Conservation (phyloP, 73 alveolate genomes). For the Strombidium stylifer region DNA sequence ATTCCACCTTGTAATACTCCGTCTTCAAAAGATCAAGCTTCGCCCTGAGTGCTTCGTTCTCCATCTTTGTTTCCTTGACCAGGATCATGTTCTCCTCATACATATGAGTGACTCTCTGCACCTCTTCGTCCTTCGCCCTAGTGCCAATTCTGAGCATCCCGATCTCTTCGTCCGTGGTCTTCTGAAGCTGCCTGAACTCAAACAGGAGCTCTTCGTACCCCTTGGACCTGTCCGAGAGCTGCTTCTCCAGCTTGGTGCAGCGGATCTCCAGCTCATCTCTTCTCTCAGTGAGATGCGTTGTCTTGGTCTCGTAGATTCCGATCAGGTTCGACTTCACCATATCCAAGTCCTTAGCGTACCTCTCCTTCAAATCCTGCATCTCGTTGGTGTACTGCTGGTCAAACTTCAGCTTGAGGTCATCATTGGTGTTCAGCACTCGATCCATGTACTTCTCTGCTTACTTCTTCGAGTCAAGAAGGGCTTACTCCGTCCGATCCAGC, state of each 20-base stretch:
- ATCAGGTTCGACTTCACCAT: conserved; percentile 59
- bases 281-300: conserved; percentile 70
- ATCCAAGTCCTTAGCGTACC: conserved; percentile 76
- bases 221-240: conserved; percentile 63
- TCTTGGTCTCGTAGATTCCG: conserved; percentile 77
- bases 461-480: conserved; percentile 70
- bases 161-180: conserved; percentile 69
- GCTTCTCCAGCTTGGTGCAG: conserved; percentile 55
- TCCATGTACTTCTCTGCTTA: conserved; percentile 75
- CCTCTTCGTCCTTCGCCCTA: conserved; percentile 68
- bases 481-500: conserved; percentile 76
- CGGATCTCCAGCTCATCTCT: conserved; percentile 73
- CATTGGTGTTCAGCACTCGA: conserved; percentile 66
- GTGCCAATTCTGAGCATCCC: conserved; percentile 64
- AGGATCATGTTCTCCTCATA: conserved; percentile 81
- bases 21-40: conserved; percentile 75
- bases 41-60: conserved; percentile 73
- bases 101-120: conserved; percentile 63
- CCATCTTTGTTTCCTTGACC: conserved; percentile 71
- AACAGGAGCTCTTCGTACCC: conserved; percentile 75
- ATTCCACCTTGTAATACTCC: conserved; percentile 79
- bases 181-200: conserved; percentile 70
- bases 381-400: conserved; percentile 71
- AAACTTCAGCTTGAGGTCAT: conserved; percentile 53
- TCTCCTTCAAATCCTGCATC: conserved; percentile 68